These are phyloP conservation scores for Sarocladium brachiariae DNA, from an alignment of 2,329 filamentous ascomycete genomes.

Conservation along the genomic window DNA sequence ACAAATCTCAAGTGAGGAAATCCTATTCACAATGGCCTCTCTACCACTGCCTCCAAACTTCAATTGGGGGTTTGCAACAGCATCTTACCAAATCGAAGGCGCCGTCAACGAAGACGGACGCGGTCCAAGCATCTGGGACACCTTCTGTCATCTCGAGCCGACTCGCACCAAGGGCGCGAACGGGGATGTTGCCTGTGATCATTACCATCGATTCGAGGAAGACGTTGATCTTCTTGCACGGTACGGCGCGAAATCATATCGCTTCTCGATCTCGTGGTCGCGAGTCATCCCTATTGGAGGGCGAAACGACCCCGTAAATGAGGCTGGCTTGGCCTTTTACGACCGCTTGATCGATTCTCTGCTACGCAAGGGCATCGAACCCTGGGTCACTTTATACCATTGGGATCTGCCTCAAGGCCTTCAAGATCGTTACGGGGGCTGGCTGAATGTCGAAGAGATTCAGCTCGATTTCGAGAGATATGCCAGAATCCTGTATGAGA, in stretches of 20 bases:
- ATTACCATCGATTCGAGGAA: constrained; percentile 36
- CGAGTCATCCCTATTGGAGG: constrained; percentile 59
- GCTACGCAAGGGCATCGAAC: constrained; percentile 47
- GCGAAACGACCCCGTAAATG: constrained; percentile 54
- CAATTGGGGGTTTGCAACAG: constrained; percentile 34
- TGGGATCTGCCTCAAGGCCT: constrained; percentile 45
- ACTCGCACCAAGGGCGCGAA: constrained; percentile 32
- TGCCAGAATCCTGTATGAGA: constrained; percentile 27
- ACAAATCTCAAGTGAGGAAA: background rate
- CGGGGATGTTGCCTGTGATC: constrained; percentile 41
- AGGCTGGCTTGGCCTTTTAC: constrained; percentile 54
- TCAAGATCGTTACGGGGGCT: constrained; percentile 29
- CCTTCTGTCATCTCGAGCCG: constrained; percentile 32
- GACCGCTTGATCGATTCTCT: constrained; percentile 53
- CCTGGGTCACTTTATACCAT: constrained; percentile 58
- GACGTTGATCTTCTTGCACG: constrained; percentile 54
- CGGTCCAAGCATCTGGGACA: constrained; percentile 37
- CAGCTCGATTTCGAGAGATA: constrained; percentile 29
- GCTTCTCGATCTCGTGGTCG: constrained; percentile 61
- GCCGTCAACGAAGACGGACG: constrained; percentile 33
- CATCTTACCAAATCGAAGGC: constrained; percentile 39
- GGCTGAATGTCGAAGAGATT: constrained; percentile 24
- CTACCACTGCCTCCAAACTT: constrained; percentile 28
- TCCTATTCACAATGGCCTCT: background rate
- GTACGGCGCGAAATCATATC: constrained; percentile 52